A percentile compares a stretch with the other conserved stretches of the same genome.
These are phyloP conservation scores for Fusarium subglutinans DNA, from an alignment of 2,329 filamentous ascomycete species.

Conservation along the genomic window DNA sequence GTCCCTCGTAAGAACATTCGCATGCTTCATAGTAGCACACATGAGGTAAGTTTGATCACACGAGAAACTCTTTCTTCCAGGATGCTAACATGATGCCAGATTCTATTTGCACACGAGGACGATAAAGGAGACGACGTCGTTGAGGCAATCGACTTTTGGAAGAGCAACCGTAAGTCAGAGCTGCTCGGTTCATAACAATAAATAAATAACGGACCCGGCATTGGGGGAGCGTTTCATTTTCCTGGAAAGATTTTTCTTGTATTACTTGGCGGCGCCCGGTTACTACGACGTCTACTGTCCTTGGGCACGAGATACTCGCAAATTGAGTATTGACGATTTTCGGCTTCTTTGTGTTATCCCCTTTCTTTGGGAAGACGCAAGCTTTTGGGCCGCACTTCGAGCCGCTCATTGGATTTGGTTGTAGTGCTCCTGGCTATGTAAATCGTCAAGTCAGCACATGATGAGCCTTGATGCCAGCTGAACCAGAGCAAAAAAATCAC, in stretches of 20 bases:
- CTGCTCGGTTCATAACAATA: conserved; percentile 41
- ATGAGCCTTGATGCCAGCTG: background rate
- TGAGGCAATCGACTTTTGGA: conserved; percentile 97
- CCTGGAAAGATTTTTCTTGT: conserved; percentile 43
- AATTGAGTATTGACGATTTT: conserved; percentile 32
- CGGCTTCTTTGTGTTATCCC: conserved; percentile 19
- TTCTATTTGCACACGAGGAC: conserved; percentile 97
- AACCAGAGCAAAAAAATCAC: conserved; percentile 4
- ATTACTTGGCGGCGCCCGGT: conserved; percentile 37
- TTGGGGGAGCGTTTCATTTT: conserved; percentile 37
- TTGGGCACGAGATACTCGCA: conserved; percentile 28
- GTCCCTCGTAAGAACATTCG: conserved; percentile 96
- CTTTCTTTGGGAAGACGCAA: background rate
- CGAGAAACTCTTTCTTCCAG: background rate
- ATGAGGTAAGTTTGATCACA: conserved; percentile 73
- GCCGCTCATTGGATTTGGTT: background rate
- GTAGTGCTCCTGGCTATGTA: background rate
- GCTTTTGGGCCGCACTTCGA: conserved; percentile 8
- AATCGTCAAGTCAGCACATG: conserved; percentile 2
- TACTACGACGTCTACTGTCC: conserved; percentile 23
- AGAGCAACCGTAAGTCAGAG: conserved; percentile 66
- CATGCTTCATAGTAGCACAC: conserved; percentile 95
- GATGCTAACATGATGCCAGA: conserved; percentile 64
- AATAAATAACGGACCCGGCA: conserved; percentile 8
- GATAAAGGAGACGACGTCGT: conserved; percentile 93